Evolutionary conservation across 1,284 basidiomycete genomes (phyloP), one percentile per base, ranked within the genome.

Genomic region (Ceratobasidium sp.): DNA sequence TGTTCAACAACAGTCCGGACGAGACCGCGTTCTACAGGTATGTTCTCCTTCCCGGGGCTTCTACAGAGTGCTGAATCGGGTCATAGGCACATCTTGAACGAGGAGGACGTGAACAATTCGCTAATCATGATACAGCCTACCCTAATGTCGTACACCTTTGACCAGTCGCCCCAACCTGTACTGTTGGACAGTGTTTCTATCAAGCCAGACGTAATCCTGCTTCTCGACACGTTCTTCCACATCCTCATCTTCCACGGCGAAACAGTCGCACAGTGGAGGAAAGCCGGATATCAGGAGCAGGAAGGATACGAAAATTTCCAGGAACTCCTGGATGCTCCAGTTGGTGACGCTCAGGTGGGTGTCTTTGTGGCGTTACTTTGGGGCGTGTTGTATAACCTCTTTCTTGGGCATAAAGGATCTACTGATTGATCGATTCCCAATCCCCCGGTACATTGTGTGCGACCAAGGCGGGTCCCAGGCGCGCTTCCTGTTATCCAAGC

Each of bases 151-250:
- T 99, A 99, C 83, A 93, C 93, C 14, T 94, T 99, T 79, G 97
- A 99, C 79, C 84, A 85, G 1, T 87, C 90, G 30, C 92, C 97
- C 28, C 93, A 96, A 78, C 97, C 97, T 8, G 97, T 99, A 45
- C 85, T 99, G 39, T 89, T 99, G 59, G 97, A 99, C 84, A 97
- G 94, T 73, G 92, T 99, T 41, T 98, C 96, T 60, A 98, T 99
- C 84, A 95, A 97, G 80, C 92, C 93, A 58, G 97, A 99, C 78
- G 94, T 96, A 76, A 92, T 99, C 77, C 88, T 99, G 43, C 87
- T 99, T n/a, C 90, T 99, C 75, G 97, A 99, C 80, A 99, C 97
- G 2, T 99, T 98, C 88, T 99, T 99, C 94, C 97, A 99, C 81
- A 98, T 99, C 77, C 91, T 99, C 78, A 99, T 99, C 82, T 99